Evolutionary conservation across 257 asterid species (phyloP), one percentile per base, ranked within the genome.

Genomic region (Asclepias syriaca): DNA sequence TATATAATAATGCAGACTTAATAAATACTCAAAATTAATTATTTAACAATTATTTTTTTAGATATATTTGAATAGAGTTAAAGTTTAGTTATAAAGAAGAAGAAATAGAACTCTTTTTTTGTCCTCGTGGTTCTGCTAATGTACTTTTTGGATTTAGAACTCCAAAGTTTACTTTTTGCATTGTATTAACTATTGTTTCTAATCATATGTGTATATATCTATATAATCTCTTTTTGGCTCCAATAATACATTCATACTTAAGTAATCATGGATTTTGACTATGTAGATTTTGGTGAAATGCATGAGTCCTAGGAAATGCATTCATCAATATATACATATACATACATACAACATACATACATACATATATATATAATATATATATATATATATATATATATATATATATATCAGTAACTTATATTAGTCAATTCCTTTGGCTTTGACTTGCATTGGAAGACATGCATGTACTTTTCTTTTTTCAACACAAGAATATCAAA

Each of bases 361-460:
- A n/a, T n/a, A n/a, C n/a, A n/a, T n/a, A n/a, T n/a, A n/a, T n/a
- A n/a, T n/a, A n/a, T n/a, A n/a, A n/a, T n/a, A n/a, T n/a, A n/a
- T n/a, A n/a, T n/a, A n/a, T n/a, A n/a, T n/a, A n/a, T n/a, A n/a
- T n/a, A n/a, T n/a, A 34, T 3, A 29, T 2, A 2, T 3, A 34
- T 3, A 34, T 34, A 34, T 34, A 34, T 34, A 4, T 34, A 34
- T 34, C 39, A 6, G 1, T 40, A 0, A 40, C 10, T 6, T 40
- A 40, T 66, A 40, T 63, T 64, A 65, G 18, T 78, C 37, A 32
- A 64, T 69, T 50, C 57, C 22, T 12, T 6, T 39, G 16, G 16
- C 51, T 48, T 73, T 79, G 71, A 76, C 82, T 71, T 82, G 74
- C 46, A 63, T 82, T 77, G 71, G 58, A 82, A 79, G 78, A 72